These are phyloP conservation scores for Hypoxylon sp. DNA, from an alignment of 2,329 filamentous ascomycete species.

Conservation along the genomic window DNA sequence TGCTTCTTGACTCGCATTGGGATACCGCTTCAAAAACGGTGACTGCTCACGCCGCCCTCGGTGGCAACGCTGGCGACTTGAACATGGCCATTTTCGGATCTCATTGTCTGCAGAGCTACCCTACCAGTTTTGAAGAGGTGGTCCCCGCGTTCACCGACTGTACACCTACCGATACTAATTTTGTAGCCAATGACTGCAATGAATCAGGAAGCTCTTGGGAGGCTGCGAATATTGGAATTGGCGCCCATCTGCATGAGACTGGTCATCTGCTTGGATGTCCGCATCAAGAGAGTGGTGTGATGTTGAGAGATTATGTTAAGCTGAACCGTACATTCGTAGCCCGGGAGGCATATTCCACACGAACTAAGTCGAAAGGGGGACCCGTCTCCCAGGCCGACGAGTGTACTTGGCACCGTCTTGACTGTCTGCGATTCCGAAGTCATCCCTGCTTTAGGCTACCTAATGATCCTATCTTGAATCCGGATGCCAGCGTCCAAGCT, in stretches of 20 bases:
- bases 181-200: constrained; percentile 84
- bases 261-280: constrained; percentile 91
- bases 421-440: constrained; percentile 85
- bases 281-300: constrained; percentile 89
- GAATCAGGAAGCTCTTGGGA: constrained; percentile 94
- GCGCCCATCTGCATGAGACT: constrained; percentile 89
- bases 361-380: constrained; percentile 84
- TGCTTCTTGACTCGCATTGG: constrained; percentile 91
- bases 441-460: constrained; percentile 91
- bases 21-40: constrained; percentile 75
- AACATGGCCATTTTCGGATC: constrained; percentile 92
- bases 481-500: constrained; percentile 82
- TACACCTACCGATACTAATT: constrained; percentile 82
- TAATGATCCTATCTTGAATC: constrained; percentile 69
- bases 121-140: constrained; percentile 87
- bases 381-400: constrained; percentile 80
- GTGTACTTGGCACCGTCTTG: constrained; percentile 89
- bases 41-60: constrained; percentile 84
- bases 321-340: constrained; percentile 85
- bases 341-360: constrained; percentile 84
- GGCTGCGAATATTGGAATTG: constrained; percentile 92
- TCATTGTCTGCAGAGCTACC: constrained; percentile 90
- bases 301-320: constrained; percentile 86
- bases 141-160: constrained; percentile 89
- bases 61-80: constrained; percentile 75